A percentile compares a stretch with the other conserved stretches of the same genome.
phyloP scores from a whole-genome alignment of 495 filamentous ascomycete genomes.

The Neurospora discreta region DNA sequence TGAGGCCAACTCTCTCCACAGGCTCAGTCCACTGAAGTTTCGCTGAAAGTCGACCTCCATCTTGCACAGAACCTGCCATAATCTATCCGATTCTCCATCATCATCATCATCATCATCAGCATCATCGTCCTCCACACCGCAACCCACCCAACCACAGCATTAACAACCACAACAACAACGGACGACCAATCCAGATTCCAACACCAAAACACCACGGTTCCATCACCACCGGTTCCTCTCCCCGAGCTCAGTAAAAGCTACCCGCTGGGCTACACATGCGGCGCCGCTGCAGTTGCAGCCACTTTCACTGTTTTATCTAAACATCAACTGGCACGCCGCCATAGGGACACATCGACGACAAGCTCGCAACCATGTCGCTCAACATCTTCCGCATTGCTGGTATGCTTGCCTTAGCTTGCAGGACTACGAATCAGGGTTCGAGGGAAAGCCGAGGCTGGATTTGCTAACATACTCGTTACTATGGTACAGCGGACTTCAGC shows the following conservation, averaged over 20 bases:
- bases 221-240: neutral
- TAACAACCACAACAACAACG: neutral
- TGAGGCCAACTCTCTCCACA: neutral
- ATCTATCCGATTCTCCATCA: neutral
- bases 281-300: constrained; percentile 12
- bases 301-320: neutral
- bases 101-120: neutral
- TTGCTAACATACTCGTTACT: constrained; percentile 12
- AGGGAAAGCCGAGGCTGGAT: neutral
- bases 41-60: neutral
- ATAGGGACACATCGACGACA: neutral
- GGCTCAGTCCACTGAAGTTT: neutral
- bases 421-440: neutral
- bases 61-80: neutral
- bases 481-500: constrained; percentile 69
- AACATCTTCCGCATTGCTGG: constrained; percentile 84
- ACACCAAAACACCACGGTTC: neutral
- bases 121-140: neutral
- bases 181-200: constrained; percentile 9
- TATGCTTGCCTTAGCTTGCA: constrained; percentile 29
- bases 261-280: constrained; percentile 2
- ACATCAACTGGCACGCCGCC: neutral
- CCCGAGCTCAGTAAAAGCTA: neutral
- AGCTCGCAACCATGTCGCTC: constrained; percentile 42
- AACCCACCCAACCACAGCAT: neutral